Evolutionary conservation across 345 rosid genomes (phyloP), one percentile per base, ranked within the genome.

Genomic region (Populus nigra): DNA sequence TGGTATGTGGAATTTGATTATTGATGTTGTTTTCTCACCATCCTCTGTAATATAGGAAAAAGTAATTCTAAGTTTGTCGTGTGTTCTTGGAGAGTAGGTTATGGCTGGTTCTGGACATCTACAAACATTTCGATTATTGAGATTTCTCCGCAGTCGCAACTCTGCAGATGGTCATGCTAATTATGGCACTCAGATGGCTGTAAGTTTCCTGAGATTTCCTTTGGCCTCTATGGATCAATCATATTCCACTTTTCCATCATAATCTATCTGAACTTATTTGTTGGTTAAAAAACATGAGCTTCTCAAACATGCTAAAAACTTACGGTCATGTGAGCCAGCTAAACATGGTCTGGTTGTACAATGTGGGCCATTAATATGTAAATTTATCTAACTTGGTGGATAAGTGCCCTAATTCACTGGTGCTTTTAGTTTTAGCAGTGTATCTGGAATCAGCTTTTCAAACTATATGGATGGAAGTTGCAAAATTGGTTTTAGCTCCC

Each of bases 31-130:
- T 50, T 70, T 31, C 73, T 36, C 6, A 61, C 72, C 78, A 67
- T 68, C 18, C 62, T 41, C 45, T 17, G 39, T 27, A 29, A 63
- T 73, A 27, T 18, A 69, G 20, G 49, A 39, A 72, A 65, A 76
- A 70, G 62, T 72, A 72, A 67, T 65, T 81, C 17, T 55, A 77
- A 69, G 71, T 25, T 55, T 27, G 27, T 78, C 67, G 3, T 47
- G 73, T 74, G 70, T 35, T 78, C 74, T 36, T 50, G 59, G 55
- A 76, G 78, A 80, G 73, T 81, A 95, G 99, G 92, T 93, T 78
- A 95, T 95, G 99, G 98, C 98, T 78, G 99, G 98, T 77, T 92
- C 98, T 59, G 98, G 99, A 80, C 91, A 93, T 88, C 87, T 95
- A 73, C 89, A 91, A 82, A 88, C 91, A 59, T 89, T 95, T 82